Percentiles rank a stretch among this genome's conserved stretches.
Conservation (phyloP, 2,329 filamentous ascomycete species). For the Monosporascus sp. region DNA sequence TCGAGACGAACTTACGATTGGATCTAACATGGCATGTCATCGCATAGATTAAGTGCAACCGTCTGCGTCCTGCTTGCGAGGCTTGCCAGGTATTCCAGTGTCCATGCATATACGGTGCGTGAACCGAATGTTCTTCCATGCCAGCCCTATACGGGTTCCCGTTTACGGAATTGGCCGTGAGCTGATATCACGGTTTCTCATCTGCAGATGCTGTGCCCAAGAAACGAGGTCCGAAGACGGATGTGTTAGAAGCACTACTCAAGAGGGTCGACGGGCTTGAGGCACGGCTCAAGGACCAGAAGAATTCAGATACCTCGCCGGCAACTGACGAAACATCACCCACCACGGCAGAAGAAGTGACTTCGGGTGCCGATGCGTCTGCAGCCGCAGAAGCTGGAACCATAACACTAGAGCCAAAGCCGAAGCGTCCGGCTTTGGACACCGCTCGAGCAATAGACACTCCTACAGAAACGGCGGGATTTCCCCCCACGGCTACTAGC, state of each 20-base stretch:
- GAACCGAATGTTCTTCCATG: slow-evolving; percentile 1
- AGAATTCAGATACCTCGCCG: slow-evolving; percentile 39
- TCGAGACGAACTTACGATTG: background rate
- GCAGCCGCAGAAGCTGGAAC: slow-evolving; percentile 17
- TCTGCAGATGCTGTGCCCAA: slow-evolving; percentile 75
- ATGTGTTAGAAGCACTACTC: slow-evolving; percentile 76
- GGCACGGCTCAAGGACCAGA: slow-evolving; percentile 69
- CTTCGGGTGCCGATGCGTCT: slow-evolving; percentile 15
- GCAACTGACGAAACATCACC: slow-evolving; percentile 26
- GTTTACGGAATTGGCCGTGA: background rate
- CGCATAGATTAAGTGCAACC: slow-evolving; percentile 82
- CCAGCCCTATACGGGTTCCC: slow-evolving; percentile 5
- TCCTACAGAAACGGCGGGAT: slow-evolving; percentile 33
- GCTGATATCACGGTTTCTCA: slow-evolving; percentile 5
- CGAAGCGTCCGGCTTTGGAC: slow-evolving; percentile 37
- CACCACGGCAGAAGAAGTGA: slow-evolving; percentile 20
- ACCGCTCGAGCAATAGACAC: slow-evolving; percentile 28
- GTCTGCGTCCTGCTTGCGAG: slow-evolving; percentile 77
- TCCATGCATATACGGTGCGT: slow-evolving; percentile 78
- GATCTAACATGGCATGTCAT: slow-evolving; percentile 16
- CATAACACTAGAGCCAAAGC: slow-evolving; percentile 32
- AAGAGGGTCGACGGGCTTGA: slow-evolving; percentile 84
- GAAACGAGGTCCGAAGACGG: slow-evolving; percentile 85
- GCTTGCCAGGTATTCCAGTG: slow-evolving; percentile 87
- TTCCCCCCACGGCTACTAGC: slow-evolving; percentile 38